These are phyloP conservation scores for sunflower (Helianthus annuus) DNA, from an alignment of 129 eudicot species.

Conservation along the genomic window DNA sequence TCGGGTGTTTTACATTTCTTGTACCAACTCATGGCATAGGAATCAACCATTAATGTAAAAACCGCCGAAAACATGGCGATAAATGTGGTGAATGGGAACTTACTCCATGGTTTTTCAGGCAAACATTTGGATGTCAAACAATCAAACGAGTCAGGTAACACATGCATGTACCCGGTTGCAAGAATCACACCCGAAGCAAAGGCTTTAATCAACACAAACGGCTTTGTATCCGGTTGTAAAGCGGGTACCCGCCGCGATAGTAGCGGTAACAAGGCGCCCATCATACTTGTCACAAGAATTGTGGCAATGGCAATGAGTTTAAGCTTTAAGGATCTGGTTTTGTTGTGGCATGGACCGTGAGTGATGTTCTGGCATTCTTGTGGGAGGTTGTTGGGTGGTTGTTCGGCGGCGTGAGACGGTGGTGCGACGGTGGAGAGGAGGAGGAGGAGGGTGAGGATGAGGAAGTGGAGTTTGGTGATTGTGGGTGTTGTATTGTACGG, in stretches of 20 bases:
- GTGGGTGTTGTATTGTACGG: constrained; percentile 1
- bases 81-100: constrained; percentile 49
- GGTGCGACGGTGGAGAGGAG: constrained; percentile 17
- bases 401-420: constrained; percentile 12
- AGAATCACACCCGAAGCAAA: constrained; percentile 62
- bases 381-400: constrained; percentile 17
- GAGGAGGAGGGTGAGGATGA: constrained; percentile 28
- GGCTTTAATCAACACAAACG: constrained; percentile 46
- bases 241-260: constrained; percentile 39
- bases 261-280: constrained; percentile 46
- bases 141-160: constrained; percentile 52
- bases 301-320: constrained; percentile 48
- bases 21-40: constrained; percentile 45
- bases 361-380: constrained; percentile 28
- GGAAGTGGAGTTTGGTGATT: constrained; percentile 11
- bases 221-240: constrained; percentile 39
- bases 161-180: constrained; percentile 68
- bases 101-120: constrained; percentile 48
- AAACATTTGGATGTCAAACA: constrained; percentile 46
- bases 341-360: constrained; percentile 45
- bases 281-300: constrained; percentile 43
- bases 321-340: constrained; percentile 34
- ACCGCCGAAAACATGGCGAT: constrained; percentile 52
- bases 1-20: constrained; percentile 22
- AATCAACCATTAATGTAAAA: constrained; percentile 52